Percentiles rank a stretch among this genome's conserved stretches.
These are phyloP conservation scores for Trichoderma afroharzianum DNA, from an alignment of 2,329 filamentous ascomycete species.

Conservation along the genomic window DNA sequence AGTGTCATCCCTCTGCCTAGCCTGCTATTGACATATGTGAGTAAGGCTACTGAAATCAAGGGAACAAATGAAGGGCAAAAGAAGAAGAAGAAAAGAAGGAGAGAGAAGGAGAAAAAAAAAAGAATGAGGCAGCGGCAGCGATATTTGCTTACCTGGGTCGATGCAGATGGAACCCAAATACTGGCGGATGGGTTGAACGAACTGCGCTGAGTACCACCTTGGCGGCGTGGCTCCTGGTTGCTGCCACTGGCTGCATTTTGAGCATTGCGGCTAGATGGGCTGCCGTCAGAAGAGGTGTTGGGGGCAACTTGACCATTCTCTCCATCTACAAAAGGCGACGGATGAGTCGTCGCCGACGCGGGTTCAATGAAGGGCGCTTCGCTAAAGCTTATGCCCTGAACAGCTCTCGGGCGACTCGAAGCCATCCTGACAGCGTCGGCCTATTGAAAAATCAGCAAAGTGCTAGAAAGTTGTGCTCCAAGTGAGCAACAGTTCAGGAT, in stretches of 20 bases:
- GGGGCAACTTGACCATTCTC: not conserved
- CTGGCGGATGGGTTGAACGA: slow-evolving; percentile 12
- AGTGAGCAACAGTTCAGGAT: not conserved
- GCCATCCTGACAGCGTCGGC: not conserved
- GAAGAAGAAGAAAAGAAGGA: not conserved
- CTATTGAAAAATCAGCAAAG: not conserved
- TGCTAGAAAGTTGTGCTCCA: not conserved
- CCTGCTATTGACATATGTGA: not conserved
- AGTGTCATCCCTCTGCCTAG: not conserved
- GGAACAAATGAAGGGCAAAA: not conserved
- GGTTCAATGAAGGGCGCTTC: not conserved
- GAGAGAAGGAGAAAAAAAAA: not conserved
- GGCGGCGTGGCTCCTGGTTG: not conserved
- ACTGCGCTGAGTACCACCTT: not conserved
- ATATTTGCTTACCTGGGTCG: not conserved
- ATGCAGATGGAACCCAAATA: not conserved
- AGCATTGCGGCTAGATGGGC: not conserved
- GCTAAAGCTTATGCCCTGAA: not conserved
- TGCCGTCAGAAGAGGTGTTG: not conserved
- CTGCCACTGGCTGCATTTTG: not conserved
- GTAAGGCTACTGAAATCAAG: not conserved
- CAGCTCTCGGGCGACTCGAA: not conserved
- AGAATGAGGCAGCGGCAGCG: not conserved
- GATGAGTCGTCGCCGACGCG: not conserved
- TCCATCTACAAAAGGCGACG: not conserved